Base-by-base conservation (phyloP, 2,329 filamentous ascomycete genomes). In the Pyricularia pennisetigena region DNA sequence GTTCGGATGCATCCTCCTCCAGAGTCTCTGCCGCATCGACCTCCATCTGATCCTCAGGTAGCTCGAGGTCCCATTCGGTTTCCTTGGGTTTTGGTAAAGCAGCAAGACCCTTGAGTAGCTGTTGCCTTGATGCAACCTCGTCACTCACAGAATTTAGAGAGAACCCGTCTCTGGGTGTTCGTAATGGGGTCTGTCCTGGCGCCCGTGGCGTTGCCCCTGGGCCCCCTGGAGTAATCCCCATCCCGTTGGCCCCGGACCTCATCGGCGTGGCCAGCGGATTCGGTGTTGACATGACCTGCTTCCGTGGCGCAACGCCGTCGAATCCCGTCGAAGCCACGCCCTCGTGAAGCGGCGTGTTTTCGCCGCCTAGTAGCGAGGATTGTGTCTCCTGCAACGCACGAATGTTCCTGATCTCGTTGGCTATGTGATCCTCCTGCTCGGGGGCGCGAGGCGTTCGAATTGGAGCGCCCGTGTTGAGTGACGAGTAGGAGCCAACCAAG, bases 401-500 rank as follows among this genome's bases (percentile, higher is more conserved):
- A 65, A 97, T 97, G 76, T 99, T 98, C 69, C 90, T 88, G 71
- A 98, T 94, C 78, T 99, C 95, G 76, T 98, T 99, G 72, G 94
- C 93, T 69, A 99, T 95, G 72, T 93, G 90, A 74, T 99, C 95
- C 76, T 99, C 94, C 76, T 97, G 92, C 65, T 93, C 91, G 0
- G 95, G 91, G 3, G 94, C 95, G 77, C 90, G 89, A 3, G 95
- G 95, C 4, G 95, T 99, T 71, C 95, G 88, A 70, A 99, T 97
- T 0, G 95, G 95, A 14, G 93, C 94, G 69, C 85, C 88, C 68
- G 87, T 89, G 75, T 95, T 90, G 67, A 97, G 86, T 57, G 87
- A 88, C 20, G 90, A 88, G 78, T 99, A 99, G 4, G 57, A 63
- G 72, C 92, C 93, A 69, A 98, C 86, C 64, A 99, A 83, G 4